phyloP scores from a whole-genome alignment of 2,329 filamentous ascomycete species.

The Pseudodiploospora longispora region DNA sequence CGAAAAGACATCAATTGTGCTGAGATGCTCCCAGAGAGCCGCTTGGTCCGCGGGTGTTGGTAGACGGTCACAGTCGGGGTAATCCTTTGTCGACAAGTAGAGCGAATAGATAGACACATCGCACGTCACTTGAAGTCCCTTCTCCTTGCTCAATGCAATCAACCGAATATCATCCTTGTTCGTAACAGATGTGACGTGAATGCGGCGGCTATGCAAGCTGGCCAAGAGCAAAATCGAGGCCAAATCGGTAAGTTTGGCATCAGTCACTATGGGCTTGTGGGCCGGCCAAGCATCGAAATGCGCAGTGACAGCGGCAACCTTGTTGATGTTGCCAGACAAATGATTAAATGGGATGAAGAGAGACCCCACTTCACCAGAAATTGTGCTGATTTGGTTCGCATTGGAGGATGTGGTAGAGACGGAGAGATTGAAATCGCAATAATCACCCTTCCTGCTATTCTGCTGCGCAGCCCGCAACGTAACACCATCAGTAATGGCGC shows the following conservation, averaged over 20 bases:
- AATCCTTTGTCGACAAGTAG: conserved; percentile 65
- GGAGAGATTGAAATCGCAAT: conserved; percentile 62
- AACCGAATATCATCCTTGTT: conserved; percentile 69
- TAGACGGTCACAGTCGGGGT: conserved; percentile 56
- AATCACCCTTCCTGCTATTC: conserved; percentile 58
- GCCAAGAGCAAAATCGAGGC: conserved; percentile 73
- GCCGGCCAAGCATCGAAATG: conserved; percentile 73
- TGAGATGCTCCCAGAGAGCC: conserved; percentile 66
- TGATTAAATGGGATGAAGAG: conserved; percentile 80
- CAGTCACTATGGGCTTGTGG: conserved; percentile 73
- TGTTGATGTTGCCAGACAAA: conserved; percentile 74
- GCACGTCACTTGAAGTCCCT: conserved; percentile 75
- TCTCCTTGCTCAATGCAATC: conserved; percentile 70
- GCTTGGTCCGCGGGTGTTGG: conserved; percentile 62
- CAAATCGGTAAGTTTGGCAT: conserved; percentile 71
- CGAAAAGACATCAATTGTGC: conserved; percentile 70
- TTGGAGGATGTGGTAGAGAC: conserved; percentile 13
- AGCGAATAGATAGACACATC: conserved; percentile 75
- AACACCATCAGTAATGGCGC: conserved; percentile 63
- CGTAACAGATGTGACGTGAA: conserved; percentile 75
- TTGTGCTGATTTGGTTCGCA: conserved; percentile 61
- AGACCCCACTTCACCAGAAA: conserved; percentile 67
- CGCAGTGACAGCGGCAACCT: conserved; percentile 69
- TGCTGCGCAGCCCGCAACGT: conserved; percentile 65
- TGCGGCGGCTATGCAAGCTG: conserved; percentile 68